Base-by-base conservation (phyloP, 495 filamentous ascomycete genomes). In the Penicillium steckii region DNA sequence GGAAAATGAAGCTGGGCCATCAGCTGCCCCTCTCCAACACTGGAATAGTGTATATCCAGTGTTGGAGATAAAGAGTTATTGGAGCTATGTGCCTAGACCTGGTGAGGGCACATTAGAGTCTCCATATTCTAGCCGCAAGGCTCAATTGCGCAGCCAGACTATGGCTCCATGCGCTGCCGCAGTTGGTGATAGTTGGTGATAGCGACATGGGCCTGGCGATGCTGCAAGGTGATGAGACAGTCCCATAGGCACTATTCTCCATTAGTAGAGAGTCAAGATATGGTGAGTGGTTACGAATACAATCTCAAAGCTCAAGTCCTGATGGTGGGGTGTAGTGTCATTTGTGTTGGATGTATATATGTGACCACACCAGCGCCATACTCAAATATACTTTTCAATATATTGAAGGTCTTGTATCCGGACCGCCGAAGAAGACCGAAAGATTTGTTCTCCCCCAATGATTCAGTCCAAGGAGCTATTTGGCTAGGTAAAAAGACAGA, bases 121-220 rank as follows among this genome's bases (percentile, higher is more conserved):
- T 49, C 47, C 37, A 50, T 50, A 43, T 50, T 19, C 19, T 32
- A 24, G 48, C 48, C 48, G 37, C 48, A 19, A 32, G 9, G 1
- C 27, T 17, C 13, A 22, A 42, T 22, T 33, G 18, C 18, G 26
- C 29, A 43, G 38, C 19, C 23, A 17, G 22, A 43, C 41, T 18
- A 26, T 21, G 10, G 32, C 44, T 41, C 29, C 13, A 2, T 41
- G 24, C 30, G 44, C 29, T 54, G 59, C 65, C 61, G 63, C 70
- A 69, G 68, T 73, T 73, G 70, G 65, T 70, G 67, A 72, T 68
- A 68, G 68, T 73, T 73, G 70, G 65, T 70, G 67, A 72, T 66
- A 68, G 57, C 55, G 56, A 51, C 52, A 55, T 30, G 33, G 25
- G 23, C 26, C 44, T 26, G 56, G 49, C 18, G 52, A 38, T 30